phyloP scores from a whole-genome alignment of 768 basidiomycete species.

The Coprinellus micaceus region DNA sequence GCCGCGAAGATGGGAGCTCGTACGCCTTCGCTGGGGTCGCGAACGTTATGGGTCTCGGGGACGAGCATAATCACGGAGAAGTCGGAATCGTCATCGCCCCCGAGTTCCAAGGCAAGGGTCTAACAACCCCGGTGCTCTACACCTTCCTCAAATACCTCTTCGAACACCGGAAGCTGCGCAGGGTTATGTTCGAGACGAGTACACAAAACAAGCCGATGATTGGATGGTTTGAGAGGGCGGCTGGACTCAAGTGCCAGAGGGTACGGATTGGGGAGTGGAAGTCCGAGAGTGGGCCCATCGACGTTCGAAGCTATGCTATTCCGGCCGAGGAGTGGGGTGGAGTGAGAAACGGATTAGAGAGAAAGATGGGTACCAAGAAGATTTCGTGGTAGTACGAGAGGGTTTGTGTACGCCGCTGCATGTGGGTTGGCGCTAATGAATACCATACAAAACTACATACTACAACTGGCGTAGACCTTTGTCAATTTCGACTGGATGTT shows the following conservation, averaged over 20 bases:
- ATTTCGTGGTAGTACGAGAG: neutral
- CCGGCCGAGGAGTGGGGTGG: conserved; percentile 40
- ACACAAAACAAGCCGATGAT: conserved; percentile 40
- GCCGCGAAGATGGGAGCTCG: conserved; percentile 18
- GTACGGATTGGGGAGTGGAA: conserved; percentile 39
- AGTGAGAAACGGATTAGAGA: conserved; percentile 31
- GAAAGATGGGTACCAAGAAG: conserved; percentile 24
- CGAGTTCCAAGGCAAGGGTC: conserved; percentile 31
- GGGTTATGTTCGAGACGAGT: conserved; percentile 38
- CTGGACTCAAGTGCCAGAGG: conserved; percentile 36
- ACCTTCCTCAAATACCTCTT: conserved; percentile 36
- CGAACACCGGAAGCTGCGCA: conserved; percentile 37
- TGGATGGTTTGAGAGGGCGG: conserved; percentile 41
- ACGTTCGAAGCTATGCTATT: conserved; percentile 40
- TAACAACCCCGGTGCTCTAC: conserved; percentile 42
- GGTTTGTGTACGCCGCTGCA: too few species aligned
- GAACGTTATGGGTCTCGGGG: conserved; percentile 35
- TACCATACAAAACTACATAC: too few species aligned
- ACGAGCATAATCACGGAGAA: conserved; percentile 32
- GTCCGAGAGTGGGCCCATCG: conserved; percentile 27
- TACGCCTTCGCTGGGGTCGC: conserved; percentile 27
- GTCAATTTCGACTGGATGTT: too few species aligned
- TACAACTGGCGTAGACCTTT: too few species aligned
- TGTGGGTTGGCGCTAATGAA: too few species aligned
- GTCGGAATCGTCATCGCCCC: conserved; percentile 38